These are phyloP conservation scores for Monocercomonoides exilis DNA, from an alignment of 78 protist species.

Conservation along the genomic window DNA sequence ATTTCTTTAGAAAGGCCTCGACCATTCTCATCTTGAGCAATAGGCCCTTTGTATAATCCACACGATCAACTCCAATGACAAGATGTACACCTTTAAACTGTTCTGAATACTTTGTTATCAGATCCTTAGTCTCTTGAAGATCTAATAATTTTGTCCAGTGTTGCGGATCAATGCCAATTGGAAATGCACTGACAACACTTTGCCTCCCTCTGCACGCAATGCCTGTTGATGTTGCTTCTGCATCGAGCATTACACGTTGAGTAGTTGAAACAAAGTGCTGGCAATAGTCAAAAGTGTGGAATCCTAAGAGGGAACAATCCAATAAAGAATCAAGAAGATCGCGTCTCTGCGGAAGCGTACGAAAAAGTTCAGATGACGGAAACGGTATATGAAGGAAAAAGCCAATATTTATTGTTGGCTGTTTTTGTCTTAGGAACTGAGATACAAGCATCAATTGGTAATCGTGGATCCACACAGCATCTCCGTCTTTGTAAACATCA, in stretches of 20 bases:
- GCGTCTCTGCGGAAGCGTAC: constrained; percentile 62
- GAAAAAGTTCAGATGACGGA: constrained; percentile 72
- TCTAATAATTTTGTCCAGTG: neutral
- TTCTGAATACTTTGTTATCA: neutral
- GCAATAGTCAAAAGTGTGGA: constrained; percentile 49
- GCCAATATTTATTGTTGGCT: constrained; percentile 46
- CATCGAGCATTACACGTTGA: constrained; percentile 38
- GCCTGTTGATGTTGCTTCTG: neutral
- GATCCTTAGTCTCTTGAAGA: neutral
- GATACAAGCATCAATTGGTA: constrained; percentile 19
- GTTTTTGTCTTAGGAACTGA: neutral
- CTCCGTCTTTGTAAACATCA: neutral
- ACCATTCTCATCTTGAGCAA: neutral
- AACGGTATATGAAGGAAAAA: constrained; percentile 82
- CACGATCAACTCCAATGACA: constrained; percentile 16
- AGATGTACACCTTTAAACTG: neutral
- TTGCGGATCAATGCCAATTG: constrained; percentile 14
- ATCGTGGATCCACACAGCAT: constrained; percentile 13
- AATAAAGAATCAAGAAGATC: constrained; percentile 57
- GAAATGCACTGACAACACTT: neutral
- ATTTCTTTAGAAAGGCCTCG: neutral
- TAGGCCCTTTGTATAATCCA: constrained; percentile 28
- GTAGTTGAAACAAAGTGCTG: constrained; percentile 65
- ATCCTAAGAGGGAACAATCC: constrained; percentile 60
- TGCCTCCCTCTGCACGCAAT: neutral